phyloP scores from a whole-genome alignment of 169 alveolate species.

The Plasmodium knowlesi region DNA sequence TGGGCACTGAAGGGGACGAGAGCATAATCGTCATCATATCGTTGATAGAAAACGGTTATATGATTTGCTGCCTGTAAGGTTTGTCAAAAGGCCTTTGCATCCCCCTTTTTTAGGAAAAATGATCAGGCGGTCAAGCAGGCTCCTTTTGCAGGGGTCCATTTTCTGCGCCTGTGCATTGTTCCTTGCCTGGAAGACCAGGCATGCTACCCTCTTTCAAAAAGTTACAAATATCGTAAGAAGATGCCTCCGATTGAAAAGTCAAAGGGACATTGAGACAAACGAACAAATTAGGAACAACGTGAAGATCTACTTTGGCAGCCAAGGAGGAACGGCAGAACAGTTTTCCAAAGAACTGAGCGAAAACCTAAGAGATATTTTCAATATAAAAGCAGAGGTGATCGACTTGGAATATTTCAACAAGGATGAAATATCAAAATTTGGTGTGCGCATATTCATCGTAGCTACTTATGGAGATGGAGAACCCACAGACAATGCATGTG shows the following conservation, averaged over 20 bases:
- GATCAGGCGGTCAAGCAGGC: constrained; percentile 1
- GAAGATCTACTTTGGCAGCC: constrained; percentile 80
- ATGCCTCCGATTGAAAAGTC: neutral
- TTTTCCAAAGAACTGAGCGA: constrained; percentile 74
- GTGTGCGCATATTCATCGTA: constrained; percentile 77
- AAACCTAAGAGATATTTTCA: constrained; percentile 41
- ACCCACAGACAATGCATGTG: constrained; percentile 86
- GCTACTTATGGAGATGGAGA: constrained; percentile 90
- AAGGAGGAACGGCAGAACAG: constrained; percentile 81
- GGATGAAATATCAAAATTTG: constrained; percentile 59
- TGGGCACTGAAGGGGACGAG: neutral
- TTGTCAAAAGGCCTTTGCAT: neutral
- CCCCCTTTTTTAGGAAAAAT: neutral
- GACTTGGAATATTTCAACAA: constrained; percentile 78
- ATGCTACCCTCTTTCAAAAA: neutral
- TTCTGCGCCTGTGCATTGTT: neutral
- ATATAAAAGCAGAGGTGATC: constrained; percentile 49
- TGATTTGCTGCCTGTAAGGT: neutral
- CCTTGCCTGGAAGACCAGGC: neutral
- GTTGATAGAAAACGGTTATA: neutral
- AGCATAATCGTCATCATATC: neutral
- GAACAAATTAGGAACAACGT: constrained; percentile 50
- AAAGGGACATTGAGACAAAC: neutral
- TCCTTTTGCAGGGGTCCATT: neutral
- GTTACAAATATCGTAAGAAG: neutral